Base-by-base conservation (phyloP, 1,139 yeast genomes). In the Debaryomycetaceae sp. region DNA sequence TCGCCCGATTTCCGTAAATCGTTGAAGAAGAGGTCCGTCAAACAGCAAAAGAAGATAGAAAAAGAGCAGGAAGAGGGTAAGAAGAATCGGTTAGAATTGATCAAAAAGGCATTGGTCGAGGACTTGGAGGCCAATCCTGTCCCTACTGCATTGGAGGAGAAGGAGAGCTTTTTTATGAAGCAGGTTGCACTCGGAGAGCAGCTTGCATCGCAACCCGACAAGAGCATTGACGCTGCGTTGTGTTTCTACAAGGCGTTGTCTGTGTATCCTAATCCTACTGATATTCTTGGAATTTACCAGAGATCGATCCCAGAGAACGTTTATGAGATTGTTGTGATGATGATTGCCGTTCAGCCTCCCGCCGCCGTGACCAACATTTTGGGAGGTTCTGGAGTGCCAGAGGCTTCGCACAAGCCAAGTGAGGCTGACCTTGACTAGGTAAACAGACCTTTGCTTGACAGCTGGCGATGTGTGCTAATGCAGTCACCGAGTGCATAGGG, bases 251-350 rank as follows among this genome's bases (percentile, higher is more conserved):
- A 89, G 65, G 98, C 97, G n/a, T 75, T 92, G 59, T 79, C 87
- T 30, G 91, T 89, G 38, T 92, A 91, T 65, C 98, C 98, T 46
- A 86, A 86, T 65, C 98, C 98, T 42, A 84, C 94, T 43, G 96
- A 88, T 53, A 79, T 92, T 52, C 75, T 92, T 61, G 84, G 84
- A 35, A 83, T 92, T 55, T 91, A 87, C 69, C 96, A 91, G 70
- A 85, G 85, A 72, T 79, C 91, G 37, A 80, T 91, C 48, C 91
- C 94, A 38, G 83, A 82, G 58, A 83, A 81, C 36, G 83, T 89
- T 42, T 82, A 88, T 59, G 96, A 88, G 56, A 72, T 83, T 55
- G 77, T 91, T 51, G 85, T 89, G 49, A 79, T 85, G 75, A 83
- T 89, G 92, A 83, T 89, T 60, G 92, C 95, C 40, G 77, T 87